Percentiles rank a stretch among this genome's conserved stretches.
phyloP scores from a whole-genome alignment of 2,329 filamentous ascomycete genomes.

The Corniculantispora saksenae region DNA sequence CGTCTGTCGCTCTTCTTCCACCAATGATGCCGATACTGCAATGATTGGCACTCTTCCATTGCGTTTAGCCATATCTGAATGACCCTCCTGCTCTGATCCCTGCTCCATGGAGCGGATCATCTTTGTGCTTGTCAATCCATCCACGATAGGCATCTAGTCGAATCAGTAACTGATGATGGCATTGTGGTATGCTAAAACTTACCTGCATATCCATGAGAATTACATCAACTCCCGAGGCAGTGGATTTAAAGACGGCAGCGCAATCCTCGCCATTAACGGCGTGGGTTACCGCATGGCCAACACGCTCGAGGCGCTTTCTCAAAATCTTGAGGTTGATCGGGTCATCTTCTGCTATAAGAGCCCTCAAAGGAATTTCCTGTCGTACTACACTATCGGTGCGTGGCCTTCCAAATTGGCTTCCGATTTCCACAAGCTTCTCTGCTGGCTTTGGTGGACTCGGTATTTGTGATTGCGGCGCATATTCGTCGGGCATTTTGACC shows the following conservation, averaged over 20 bases:
- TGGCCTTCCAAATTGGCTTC: not conserved
- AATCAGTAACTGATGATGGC: not conserved
- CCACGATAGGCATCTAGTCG: conserved; percentile 83
- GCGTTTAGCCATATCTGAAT: conserved; percentile 59
- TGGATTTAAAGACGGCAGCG: conserved; percentile 67
- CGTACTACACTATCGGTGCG: conserved; percentile 11
- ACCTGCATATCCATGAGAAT: conserved; percentile 94
- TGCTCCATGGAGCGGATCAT: conserved; percentile 77
- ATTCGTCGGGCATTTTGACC: conserved; percentile 52
- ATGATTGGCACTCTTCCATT: conserved; percentile 78
- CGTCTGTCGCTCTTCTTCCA: conserved; percentile 66
- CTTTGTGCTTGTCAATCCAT: conserved; percentile 78
- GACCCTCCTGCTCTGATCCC: conserved; percentile 43
- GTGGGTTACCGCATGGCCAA: conserved; percentile 69
- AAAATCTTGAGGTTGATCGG: conserved; percentile 83
- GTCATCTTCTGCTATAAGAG: conserved; percentile 85
- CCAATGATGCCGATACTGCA: conserved; percentile 79
- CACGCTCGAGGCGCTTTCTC: conserved; percentile 75
- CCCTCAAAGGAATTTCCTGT: conserved; percentile 38
- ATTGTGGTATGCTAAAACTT: conserved; percentile 32
- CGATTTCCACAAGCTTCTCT: not conserved
- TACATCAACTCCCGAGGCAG: conserved; percentile 67
- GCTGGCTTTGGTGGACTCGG: not conserved
- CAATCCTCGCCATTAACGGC: conserved; percentile 87
- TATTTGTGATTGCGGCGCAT: conserved; percentile 33